phyloP scores from a whole-genome alignment of 352 stramenopile genomes.

The Pythium scleroteichum region DNA sequence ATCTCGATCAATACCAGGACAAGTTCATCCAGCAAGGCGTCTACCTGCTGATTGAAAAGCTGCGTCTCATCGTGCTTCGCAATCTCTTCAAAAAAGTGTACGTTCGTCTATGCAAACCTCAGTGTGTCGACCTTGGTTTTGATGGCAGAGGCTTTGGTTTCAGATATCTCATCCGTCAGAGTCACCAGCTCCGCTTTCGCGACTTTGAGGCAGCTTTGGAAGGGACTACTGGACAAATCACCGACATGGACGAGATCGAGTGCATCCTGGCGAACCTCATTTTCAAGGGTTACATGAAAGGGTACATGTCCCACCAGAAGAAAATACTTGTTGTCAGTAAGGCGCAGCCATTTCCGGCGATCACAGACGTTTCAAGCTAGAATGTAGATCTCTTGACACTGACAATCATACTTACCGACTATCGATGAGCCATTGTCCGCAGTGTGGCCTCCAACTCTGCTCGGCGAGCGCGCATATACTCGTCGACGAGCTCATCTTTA shows the following conservation, averaged over 20 bases:
- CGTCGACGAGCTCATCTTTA: conserved; percentile 55
- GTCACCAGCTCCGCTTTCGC: conserved; percentile 89
- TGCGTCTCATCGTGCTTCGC: conserved; percentile 93
- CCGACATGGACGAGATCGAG: conserved; percentile 96
- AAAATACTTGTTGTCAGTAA: conserved; percentile 96
- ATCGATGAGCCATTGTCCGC: conserved; percentile 55
- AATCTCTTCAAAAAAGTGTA: conserved; percentile 97
- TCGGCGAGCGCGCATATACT: conserved; percentile 67
- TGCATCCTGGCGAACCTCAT: conserved; percentile 97
- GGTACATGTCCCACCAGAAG: conserved; percentile 97
- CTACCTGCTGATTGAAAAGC: conserved; percentile 96
- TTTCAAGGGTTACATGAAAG: conserved; percentile 95
- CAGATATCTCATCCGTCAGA: conserved; percentile 82
- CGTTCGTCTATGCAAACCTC: conserved; percentile 23
- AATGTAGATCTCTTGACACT: not conserved
- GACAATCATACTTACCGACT: not conserved
- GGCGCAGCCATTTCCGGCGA: conserved; percentile 91
- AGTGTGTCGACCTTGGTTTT: not conserved
- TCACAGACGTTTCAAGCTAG: conserved; percentile 77
- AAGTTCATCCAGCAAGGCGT: conserved; percentile 92
- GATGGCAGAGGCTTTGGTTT: not conserved
- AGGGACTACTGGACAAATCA: conserved; percentile 80
- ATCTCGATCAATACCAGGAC: conserved; percentile 89
- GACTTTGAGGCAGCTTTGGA: conserved; percentile 89
- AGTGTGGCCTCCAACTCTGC: conserved; percentile 68